phyloP scores from a whole-genome alignment of 371 early-diverging fungal genomes.

The Mucor ambiguus region DNA sequence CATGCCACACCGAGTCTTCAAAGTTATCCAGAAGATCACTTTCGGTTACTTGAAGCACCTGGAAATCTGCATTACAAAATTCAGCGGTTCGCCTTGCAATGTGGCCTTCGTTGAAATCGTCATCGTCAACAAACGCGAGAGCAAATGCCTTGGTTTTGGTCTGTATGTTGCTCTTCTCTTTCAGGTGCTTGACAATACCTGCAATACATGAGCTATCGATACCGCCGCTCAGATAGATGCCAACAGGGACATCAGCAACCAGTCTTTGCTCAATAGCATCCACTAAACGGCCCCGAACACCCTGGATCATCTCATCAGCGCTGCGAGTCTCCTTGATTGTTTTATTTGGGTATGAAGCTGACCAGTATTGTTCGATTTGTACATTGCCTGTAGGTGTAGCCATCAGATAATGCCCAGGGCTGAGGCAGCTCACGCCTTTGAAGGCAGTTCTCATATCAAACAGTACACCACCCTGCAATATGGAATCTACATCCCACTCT shows the following conservation, averaged over 20 bases:
- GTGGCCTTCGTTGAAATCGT: too few species aligned
- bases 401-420: slow-evolving; percentile 11
- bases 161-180: too few species aligned
- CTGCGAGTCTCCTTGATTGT: slow-evolving; percentile 9
- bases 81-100: background rate
- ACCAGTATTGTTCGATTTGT: slow-evolving; percentile 16
- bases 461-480: slow-evolving; percentile 7
- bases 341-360: slow-evolving; percentile 23
- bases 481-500: slow-evolving; percentile 22
- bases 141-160: too few species aligned
- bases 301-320: background rate
- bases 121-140: too few species aligned
- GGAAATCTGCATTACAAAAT: slow-evolving; percentile 17
- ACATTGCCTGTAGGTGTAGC: slow-evolving; percentile 13
- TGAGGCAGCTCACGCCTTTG: background rate
- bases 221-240: too few species aligned
- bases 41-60: slow-evolving; percentile 15
- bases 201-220: too few species aligned
- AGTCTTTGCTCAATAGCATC: too few species aligned
- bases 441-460: background rate
- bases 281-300: too few species aligned
- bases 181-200: too few species aligned
- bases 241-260: too few species aligned
- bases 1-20: slow-evolving; percentile 22
- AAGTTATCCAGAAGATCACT: background rate